Evolutionary conservation across 2,329 filamentous ascomycete genomes (phyloP).

Genomic region (Dactylonectria estremocensis): DNA sequence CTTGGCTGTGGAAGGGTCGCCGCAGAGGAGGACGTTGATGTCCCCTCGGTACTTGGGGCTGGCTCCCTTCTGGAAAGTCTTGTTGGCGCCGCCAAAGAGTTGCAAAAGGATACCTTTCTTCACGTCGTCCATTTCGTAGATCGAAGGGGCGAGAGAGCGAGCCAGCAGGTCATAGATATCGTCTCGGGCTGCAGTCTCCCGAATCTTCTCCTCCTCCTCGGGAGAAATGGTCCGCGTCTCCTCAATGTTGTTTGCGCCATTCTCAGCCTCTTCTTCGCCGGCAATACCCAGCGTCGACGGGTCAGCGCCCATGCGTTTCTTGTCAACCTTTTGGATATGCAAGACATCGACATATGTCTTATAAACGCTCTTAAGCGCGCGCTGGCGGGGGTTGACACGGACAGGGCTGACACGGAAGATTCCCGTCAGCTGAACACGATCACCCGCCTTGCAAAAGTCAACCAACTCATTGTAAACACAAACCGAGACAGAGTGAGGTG

Average conservation of each 20-base stretch:
- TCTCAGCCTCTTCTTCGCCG: conserved; percentile 75
- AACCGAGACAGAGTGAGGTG: conserved; percentile 95
- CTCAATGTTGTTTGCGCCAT: conserved; percentile 82
- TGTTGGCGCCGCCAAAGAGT: conserved; percentile 97
- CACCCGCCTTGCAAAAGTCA: conserved; percentile 97
- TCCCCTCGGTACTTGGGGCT: conserved; percentile 97
- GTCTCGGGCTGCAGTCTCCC: conserved; percentile 80
- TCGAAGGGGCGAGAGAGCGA: conserved; percentile 91
- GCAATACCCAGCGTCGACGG: conserved; percentile 88
- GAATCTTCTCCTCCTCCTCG: conserved; percentile 93
- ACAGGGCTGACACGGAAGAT: conserved; percentile 97
- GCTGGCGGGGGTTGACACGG: conserved; percentile 92
- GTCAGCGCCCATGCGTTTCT: conserved; percentile 93
- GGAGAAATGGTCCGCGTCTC: conserved; percentile 86
- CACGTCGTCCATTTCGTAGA: conserved; percentile 98
- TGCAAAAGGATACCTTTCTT: conserved; percentile 99
- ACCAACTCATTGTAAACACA: conserved; percentile 98
- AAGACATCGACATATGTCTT: conserved; percentile 98
- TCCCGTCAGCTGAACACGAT: conserved; percentile 94
- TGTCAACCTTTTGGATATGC: conserved; percentile 97
- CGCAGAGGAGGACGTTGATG: conserved; percentile 96
- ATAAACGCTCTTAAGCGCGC: conserved; percentile 94
- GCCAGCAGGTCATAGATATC: conserved; percentile 96
- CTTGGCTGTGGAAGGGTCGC: conserved; percentile 96
- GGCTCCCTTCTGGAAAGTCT: conserved; percentile 96